Conservation (phyloP, 257 asterid genomes). For the Lycium ferocissimum region DNA sequence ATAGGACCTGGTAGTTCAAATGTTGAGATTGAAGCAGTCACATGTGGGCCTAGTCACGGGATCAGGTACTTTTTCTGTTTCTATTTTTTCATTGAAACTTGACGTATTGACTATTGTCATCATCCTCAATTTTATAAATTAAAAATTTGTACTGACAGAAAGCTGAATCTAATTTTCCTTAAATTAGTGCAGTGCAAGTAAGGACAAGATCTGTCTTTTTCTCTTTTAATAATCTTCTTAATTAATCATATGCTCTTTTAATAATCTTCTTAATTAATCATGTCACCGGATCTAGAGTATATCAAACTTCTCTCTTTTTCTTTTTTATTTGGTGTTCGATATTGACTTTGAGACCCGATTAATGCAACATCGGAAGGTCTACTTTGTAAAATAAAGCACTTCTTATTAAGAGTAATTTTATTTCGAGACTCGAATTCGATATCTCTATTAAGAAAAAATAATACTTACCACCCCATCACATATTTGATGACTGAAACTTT, state of each 20-base stretch:
- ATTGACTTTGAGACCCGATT: background rate
- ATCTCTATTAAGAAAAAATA: too few relatives aligned
- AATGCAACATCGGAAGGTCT: background rate
- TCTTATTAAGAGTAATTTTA: too few relatives aligned
- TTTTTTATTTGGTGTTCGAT: fast-evolving
- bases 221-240: background rate
- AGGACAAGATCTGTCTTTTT: constrained; percentile 21
- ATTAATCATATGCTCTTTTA: background rate
- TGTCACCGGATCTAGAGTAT: background rate
- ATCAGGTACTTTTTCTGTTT: constrained; percentile 63
- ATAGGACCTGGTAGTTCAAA: constrained; percentile 91
- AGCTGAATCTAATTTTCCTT: background rate
- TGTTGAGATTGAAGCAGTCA: constrained; percentile 79
- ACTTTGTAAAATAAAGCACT: too few relatives aligned
- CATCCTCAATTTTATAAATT: background rate
- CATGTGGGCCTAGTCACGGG: constrained; percentile 98
- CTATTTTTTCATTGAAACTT: background rate
- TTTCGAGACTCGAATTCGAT: too few relatives aligned
- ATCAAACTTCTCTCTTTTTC: background rate
- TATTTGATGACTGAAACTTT: too few relatives aligned
- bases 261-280: background rate
- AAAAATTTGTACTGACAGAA: background rate
- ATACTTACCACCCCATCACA: too few relatives aligned
- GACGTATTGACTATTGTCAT: background rate
- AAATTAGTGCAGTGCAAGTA: background rate